phyloP scores from a whole-genome alignment of 768 basidiomycete genomes.

The Russula compacta region DNA sequence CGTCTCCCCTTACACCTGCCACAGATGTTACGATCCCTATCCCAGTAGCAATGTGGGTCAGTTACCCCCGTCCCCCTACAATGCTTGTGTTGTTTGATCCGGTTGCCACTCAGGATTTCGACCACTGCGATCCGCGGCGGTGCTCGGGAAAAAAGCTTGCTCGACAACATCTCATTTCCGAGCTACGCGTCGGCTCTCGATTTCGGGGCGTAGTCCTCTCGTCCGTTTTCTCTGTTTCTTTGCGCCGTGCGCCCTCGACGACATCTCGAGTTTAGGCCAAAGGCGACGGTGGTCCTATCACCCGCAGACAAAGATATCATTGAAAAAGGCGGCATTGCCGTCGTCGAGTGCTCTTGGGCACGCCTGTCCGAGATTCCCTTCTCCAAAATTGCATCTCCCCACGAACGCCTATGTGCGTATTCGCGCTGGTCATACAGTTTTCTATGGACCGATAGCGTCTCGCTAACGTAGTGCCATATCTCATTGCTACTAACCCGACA shows the following conservation, averaged over 20 bases:
- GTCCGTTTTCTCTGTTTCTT: conserved; percentile 40
- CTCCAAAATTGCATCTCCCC: conserved; percentile 82
- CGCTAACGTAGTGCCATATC: conserved; percentile 68
- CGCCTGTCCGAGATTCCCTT: conserved; percentile 92
- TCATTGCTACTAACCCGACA: conserved; percentile 91
- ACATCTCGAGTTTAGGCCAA: conserved; percentile 47
- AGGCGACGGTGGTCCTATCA: conserved; percentile 67
- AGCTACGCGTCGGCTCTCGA: conserved; percentile 73
- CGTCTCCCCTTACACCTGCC: background rate
- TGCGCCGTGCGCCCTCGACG: background rate
- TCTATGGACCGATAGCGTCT: background rate
- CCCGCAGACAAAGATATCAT: conserved; percentile 82
- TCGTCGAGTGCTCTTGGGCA: conserved; percentile 99
- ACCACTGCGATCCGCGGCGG: conserved; percentile 89
- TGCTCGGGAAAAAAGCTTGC: conserved; percentile 88
- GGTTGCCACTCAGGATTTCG: conserved; percentile 64
- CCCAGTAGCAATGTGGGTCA: conserved; percentile 94
- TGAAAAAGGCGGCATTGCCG: conserved; percentile 67
- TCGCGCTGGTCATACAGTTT: background rate
- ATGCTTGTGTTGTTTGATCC: background rate
- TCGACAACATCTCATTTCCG: conserved; percentile 73
- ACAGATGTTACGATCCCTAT: conserved; percentile 33
- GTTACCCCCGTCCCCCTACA: conserved; percentile 26
- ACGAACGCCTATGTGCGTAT: conserved; percentile 78
- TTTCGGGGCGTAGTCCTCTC: conserved; percentile 92